phyloP scores from a whole-genome alignment of 345 rosid species.

The Microthlaspi erraticum region DNA sequence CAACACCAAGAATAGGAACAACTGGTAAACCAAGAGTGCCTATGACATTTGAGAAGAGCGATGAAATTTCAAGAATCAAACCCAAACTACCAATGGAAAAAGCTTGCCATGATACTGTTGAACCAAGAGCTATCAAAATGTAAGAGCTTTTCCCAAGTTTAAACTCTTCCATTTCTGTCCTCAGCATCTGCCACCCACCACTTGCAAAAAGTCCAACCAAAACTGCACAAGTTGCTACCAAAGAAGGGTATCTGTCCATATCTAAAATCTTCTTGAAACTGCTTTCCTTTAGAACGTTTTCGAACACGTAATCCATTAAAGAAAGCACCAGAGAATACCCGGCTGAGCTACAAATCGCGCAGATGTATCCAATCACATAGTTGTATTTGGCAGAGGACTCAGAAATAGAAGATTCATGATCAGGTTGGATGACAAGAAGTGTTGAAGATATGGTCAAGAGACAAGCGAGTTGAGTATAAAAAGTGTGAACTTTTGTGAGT shows the following conservation, averaged over 20 bases:
- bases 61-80: constrained; percentile 43
- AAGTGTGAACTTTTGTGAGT: constrained; percentile 40
- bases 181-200: constrained; percentile 33
- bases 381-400: background rate
- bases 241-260: constrained; percentile 25
- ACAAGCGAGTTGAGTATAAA: constrained; percentile 35
- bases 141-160: constrained; percentile 50
- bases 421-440: constrained; percentile 39
- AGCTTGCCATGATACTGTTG: constrained; percentile 38
- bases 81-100: constrained; percentile 37
- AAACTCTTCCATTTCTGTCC: constrained; percentile 39
- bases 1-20: constrained; percentile 40
- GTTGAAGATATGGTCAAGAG: constrained; percentile 43
- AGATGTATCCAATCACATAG: constrained; percentile 31
- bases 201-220: constrained; percentile 32
- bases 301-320: constrained; percentile 25
- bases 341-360: constrained; percentile 34
- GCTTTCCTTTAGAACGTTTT: constrained; percentile 25
- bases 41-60: constrained; percentile 41
- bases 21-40: constrained; percentile 37
- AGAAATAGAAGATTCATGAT: background rate
- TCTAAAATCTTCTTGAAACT: constrained; percentile 36
- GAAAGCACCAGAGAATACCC: constrained; percentile 37
- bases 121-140: constrained; percentile 8
- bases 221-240: constrained; percentile 32